Conservation (phyloP, 805 yeast species). For the Ascoidea rubescens region DNA sequence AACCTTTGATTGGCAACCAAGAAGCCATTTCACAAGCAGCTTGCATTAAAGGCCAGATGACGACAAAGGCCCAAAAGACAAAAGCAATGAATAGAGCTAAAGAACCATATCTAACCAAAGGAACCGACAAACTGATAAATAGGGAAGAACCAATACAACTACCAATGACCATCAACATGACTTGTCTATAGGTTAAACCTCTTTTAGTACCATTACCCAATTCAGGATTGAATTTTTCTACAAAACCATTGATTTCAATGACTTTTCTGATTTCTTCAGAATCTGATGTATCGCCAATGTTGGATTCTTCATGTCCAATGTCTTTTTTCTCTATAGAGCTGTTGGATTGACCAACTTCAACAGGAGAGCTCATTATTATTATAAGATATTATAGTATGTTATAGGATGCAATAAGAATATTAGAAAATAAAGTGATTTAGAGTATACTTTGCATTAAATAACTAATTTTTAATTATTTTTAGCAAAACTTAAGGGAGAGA, state of each 20-base stretch:
- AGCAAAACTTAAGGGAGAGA: too few relatives aligned
- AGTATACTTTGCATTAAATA: too few relatives aligned
- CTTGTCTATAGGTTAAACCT: not conserved
- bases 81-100: not conserved
- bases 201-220: not conserved
- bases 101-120: not conserved
- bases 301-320: not conserved
- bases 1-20: slow-evolving; percentile 49
- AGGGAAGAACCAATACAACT: not conserved
- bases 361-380: not conserved
- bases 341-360: not conserved
- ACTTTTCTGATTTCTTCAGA: not conserved
- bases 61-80: not conserved
- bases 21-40: slow-evolving; percentile 54
- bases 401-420: too few relatives aligned
- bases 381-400: too few relatives aligned
- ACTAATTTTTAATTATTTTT: too few relatives aligned
- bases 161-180: not conserved
- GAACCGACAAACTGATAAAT: not conserved
- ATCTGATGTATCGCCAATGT: not conserved
- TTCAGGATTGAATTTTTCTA: not conserved
- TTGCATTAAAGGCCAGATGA: not conserved
- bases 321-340: not conserved
- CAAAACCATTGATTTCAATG: not conserved
- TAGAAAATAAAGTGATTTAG: too few relatives aligned